phyloP scores from a whole-genome alignment of 768 basidiomycete genomes.

The Amanita polypyramis region DNA sequence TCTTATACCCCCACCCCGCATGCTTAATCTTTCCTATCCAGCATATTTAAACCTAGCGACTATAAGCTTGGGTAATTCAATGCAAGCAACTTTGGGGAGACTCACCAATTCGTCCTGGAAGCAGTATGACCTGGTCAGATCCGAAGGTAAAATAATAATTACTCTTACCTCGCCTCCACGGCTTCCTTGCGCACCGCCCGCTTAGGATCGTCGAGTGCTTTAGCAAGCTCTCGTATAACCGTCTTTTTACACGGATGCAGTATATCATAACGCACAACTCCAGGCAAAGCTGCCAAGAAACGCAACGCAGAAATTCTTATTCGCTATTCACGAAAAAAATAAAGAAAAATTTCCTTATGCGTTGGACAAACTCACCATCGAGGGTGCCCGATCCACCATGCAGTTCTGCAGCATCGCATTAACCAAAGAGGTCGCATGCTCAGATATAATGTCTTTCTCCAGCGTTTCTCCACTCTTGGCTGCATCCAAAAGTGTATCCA shows the following conservation, averaged over 20 bases:
- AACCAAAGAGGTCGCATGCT: slow-evolving; percentile 65
- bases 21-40: slow-evolving; percentile 24
- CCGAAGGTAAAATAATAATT: background rate
- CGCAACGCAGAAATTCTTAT: slow-evolving; percentile 69
- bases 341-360: slow-evolving; percentile 2
- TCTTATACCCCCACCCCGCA: slow-evolving; percentile 9
- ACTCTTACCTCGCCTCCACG: slow-evolving; percentile 57
- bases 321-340: slow-evolving; percentile 31
- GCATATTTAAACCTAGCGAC: slow-evolving; percentile 47
- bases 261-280: slow-evolving; percentile 68
- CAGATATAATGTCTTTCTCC: slow-evolving; percentile 41
- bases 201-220: slow-evolving; percentile 83
- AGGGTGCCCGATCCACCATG: slow-evolving; percentile 36
- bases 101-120: slow-evolving; percentile 38
- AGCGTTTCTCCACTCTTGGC: slow-evolving; percentile 52
- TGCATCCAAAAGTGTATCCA: slow-evolving; percentile 58
- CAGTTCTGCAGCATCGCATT: slow-evolving; percentile 61
- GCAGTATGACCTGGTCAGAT: slow-evolving; percentile 3
- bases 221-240: slow-evolving; percentile 67
- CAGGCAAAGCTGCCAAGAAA: slow-evolving; percentile 66
- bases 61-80: slow-evolving; percentile 15
- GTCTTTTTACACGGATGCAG: slow-evolving; percentile 70
- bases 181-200: slow-evolving; percentile 77
- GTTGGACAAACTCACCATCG: slow-evolving; percentile 29
- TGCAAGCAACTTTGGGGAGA: slow-evolving; percentile 4